Percentiles rank a stretch among this genome's conserved stretches.
Conservation (phyloP, 2,329 filamentous ascomycete species). For the Fusarium continuum region DNA sequence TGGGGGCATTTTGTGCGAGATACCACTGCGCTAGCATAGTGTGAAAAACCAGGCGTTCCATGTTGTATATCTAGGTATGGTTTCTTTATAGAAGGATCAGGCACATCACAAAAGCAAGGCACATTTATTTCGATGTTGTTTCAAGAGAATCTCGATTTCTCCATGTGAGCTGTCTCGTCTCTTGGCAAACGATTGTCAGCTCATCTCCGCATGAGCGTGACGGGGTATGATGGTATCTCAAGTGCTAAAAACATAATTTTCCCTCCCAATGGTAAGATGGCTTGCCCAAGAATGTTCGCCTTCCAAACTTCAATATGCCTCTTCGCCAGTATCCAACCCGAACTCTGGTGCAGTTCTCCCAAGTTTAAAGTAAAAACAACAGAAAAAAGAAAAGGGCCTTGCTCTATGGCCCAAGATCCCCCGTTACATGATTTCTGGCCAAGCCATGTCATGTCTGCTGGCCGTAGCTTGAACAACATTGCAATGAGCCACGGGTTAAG, state of each 20-base stretch:
- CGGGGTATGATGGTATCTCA: slow-evolving; percentile 40
- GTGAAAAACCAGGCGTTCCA: slow-evolving; percentile 37
- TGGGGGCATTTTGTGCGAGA: slow-evolving; percentile 24
- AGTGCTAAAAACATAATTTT: slow-evolving; percentile 31
- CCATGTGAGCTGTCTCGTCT: slow-evolving; percentile 4
- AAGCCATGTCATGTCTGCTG: not conserved
- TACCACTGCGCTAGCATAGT: slow-evolving; percentile 32
- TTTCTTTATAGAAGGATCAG: slow-evolving; percentile 24
- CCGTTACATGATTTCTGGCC: not conserved
- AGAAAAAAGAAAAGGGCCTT: not conserved
- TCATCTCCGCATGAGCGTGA: slow-evolving; percentile 18
- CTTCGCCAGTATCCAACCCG: slow-evolving; percentile 15
- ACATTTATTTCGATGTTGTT: slow-evolving; percentile 2
- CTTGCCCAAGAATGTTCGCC: slow-evolving; percentile 21
- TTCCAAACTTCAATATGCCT: slow-evolving; percentile 14
- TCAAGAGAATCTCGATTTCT: not conserved
- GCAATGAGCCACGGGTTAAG: not conserved
- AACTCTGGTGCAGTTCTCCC: not conserved
- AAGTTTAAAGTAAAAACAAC: not conserved
- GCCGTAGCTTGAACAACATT: not conserved
- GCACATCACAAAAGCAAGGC: slow-evolving; percentile 14
- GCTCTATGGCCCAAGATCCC: not conserved
- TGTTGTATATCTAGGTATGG: slow-evolving; percentile 25
- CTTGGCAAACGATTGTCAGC: slow-evolving; percentile 22
- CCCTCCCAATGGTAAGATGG: slow-evolving; percentile 13